These are phyloP conservation scores for Lactuca saligna DNA, from an alignment of 129 eudicot species.

Conservation along the genomic window DNA sequence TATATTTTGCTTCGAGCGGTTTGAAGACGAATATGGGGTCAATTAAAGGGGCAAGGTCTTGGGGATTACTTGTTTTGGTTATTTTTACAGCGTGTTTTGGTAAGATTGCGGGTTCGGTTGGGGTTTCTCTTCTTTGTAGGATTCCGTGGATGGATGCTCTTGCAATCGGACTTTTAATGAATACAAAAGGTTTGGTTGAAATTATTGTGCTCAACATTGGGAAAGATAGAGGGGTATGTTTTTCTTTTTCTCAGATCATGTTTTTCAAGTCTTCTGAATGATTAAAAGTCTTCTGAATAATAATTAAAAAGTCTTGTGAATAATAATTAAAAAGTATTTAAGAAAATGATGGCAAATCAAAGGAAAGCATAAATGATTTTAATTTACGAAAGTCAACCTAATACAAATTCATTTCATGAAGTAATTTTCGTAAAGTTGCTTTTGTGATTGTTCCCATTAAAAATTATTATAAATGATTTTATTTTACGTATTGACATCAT, in stretches of 20 bases:
- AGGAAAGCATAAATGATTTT: no score
- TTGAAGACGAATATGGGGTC: conserved; percentile 74
- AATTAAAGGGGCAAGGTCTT: conserved; percentile 66
- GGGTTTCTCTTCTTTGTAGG: conserved; percentile 50
- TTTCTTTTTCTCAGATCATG: conserved; percentile 1
- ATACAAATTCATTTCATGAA: no score
- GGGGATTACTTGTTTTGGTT: conserved; percentile 82
- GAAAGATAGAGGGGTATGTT: conserved; percentile 73
- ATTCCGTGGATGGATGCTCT: conserved; percentile 58
- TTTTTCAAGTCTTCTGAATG: no score
- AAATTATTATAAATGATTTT: no score
- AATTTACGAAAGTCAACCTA: no score
- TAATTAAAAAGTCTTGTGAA: no score
- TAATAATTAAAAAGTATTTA: no score
- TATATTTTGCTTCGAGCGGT: conserved; percentile 89
- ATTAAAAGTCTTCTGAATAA: no score
- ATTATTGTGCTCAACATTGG: conserved; percentile 91
- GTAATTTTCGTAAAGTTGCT: no score
- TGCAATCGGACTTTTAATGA: conserved; percentile 77
- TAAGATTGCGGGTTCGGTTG: conserved; percentile 73
- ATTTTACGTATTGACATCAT: no score
- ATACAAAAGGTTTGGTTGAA: conserved; percentile 85
- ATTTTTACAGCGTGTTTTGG: conserved; percentile 75
- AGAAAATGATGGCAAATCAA: no score
- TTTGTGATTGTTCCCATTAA: no score